Percentiles rank a stretch among this genome's conserved stretches.
phyloP scores from a whole-genome alignment of 306 rosid genomes.

The Cotoneaster glaucophyllus region DNA sequence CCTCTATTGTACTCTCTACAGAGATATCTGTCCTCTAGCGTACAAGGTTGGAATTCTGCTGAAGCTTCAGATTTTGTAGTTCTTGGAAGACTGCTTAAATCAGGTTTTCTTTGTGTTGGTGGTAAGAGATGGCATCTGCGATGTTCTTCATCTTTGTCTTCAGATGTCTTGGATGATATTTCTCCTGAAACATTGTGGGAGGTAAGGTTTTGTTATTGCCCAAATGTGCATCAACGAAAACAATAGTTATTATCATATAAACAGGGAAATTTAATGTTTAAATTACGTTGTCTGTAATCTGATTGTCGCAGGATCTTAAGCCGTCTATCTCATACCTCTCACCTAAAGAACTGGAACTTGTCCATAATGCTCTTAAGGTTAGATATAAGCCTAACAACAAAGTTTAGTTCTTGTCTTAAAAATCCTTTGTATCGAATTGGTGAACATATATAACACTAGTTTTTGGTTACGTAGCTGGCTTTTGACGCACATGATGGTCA shows the following conservation, averaged over 20 bases:
- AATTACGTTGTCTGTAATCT: constrained; percentile 21
- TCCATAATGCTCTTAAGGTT: constrained; percentile 80
- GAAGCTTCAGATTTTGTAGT: constrained; percentile 36
- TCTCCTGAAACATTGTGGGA: constrained; percentile 90
- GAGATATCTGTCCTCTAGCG: constrained; percentile 55
- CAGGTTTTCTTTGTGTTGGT: constrained; percentile 41
- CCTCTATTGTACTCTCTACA: constrained; percentile 27
- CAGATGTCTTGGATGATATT: constrained; percentile 42
- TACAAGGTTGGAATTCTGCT: constrained; percentile 42
- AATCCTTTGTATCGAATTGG: constrained; percentile 10
- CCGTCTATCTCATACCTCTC: constrained; percentile 76
- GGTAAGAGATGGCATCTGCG: constrained; percentile 41
- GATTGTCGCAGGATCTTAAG: constrained; percentile 71
- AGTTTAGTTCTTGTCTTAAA: constrained; percentile 20
- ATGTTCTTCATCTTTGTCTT: constrained; percentile 52
- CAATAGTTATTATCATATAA: constrained; percentile 20
- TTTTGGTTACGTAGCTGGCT: constrained; percentile 57
- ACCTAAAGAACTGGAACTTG: constrained; percentile 74
- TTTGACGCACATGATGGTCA: constrained; percentile 98
- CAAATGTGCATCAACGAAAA: constrained; percentile 18
- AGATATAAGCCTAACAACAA: constrained; percentile 28
- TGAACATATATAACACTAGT: constrained; percentile 11
- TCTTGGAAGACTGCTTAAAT: constrained; percentile 42
- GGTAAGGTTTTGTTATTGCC: constrained; percentile 48
- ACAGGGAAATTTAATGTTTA: constrained; percentile 13